Percentiles rank a stretch among this genome's conserved stretches.
Conservation (phyloP, 352 stramenopile species). For the Blastocystis sp. region DNA sequence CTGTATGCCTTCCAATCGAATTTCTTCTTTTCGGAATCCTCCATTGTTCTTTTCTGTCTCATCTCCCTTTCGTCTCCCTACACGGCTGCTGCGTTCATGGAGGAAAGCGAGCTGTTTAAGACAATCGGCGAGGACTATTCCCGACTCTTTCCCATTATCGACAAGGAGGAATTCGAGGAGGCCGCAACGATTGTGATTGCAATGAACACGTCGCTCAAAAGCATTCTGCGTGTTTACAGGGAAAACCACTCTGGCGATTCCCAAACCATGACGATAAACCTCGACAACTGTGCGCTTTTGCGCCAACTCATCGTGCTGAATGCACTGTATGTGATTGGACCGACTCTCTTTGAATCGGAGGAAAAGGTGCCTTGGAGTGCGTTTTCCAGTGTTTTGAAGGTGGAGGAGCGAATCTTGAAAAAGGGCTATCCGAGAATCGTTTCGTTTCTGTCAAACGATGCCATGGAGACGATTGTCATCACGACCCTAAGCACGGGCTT, state of each 20-base stretch:
- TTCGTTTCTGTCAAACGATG: neutral
- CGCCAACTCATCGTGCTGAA: neutral
- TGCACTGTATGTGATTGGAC: constrained; percentile 23
- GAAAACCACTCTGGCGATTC: neutral
- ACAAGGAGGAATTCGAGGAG: neutral
- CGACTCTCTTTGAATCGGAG: neutral
- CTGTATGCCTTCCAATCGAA: constrained; percentile 14
- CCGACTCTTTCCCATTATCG: neutral
- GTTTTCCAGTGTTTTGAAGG: neutral
- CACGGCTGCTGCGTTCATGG: neutral
- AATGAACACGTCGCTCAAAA: constrained; percentile 9
- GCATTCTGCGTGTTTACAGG: neutral
- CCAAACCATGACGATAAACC: constrained; percentile 25
- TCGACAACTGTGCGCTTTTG: neutral
- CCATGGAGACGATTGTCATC: neutral
- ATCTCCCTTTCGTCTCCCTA: neutral
- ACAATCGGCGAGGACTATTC: neutral
- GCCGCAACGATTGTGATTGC: neutral
- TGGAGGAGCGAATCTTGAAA: neutral
- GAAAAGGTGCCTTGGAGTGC: neutral
- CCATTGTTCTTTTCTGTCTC: constrained; percentile 6
- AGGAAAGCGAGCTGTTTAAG: constrained; percentile 6
- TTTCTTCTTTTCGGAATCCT: constrained; percentile 7
- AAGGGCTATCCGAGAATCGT: neutral
- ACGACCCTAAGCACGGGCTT: neutral